Evolutionary conservation across 2,329 filamentous ascomycete genomes (phyloP), one percentile per base, ranked within the genome.

Genomic region (Calonectria pteridis): DNA sequence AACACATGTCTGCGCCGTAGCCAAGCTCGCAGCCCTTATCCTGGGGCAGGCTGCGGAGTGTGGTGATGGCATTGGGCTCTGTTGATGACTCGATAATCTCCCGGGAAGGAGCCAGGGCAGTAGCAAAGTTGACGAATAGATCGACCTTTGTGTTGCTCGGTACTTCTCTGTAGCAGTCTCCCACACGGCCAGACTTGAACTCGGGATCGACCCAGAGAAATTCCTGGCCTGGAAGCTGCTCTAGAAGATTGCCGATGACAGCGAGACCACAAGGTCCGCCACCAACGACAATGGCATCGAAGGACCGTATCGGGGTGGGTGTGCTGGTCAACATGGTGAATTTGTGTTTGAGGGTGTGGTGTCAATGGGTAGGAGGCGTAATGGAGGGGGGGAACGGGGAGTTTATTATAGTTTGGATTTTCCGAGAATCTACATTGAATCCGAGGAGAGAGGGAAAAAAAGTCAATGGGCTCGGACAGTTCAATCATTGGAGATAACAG

Each of bases 131-230:
- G 72, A 90, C 83, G 80, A 93, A 93, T 28, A 91, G 84, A 55
- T 87, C 86, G 51, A 91, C 90, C 79, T 91, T 92, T 71, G 91
- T 93, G 80, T 93, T 93, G 77, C 83, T 84, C 13, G 91, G 91
- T 26, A 93, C 91, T 79, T 92, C 90, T 62, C 90, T 86, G 79
- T 93, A 93, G 78, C 85, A 86, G 72, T 85, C 84, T 76, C 88
- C 84, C 37, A 91, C 84, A 51, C 89, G 84, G 6, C 89, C 89
- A 33, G 84, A 90, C 29, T 88, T 83, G 77, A 93, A 92, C 3
- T 81, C 79, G 40, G 89, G 86, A 78, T 93, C 91, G 50, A 92
- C 84, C 91, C 91, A 93, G 63, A 93, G 86, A 18, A 87, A 87
- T 11, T 84, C 82, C 10, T 87, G 83, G 59, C 87, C 71, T 29